Conservation (phyloP, 495 filamentous ascomycete species). For the Penicillium coffeae region DNA sequence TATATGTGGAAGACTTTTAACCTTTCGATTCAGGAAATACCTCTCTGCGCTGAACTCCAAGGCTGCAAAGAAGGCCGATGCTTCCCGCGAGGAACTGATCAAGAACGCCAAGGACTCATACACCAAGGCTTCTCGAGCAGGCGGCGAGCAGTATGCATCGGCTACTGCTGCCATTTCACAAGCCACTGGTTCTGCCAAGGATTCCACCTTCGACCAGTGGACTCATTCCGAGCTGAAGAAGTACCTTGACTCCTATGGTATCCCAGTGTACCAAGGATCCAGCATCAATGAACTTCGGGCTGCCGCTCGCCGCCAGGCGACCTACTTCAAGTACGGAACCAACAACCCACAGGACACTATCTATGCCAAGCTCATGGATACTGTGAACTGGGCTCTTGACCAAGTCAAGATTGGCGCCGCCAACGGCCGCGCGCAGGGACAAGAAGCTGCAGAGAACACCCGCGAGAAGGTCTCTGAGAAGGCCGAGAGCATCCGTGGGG, state of each 20-base stretch:
- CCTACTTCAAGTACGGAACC: slow-evolving; percentile 76
- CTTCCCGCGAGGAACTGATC: slow-evolving; percentile 68
- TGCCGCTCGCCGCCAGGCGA: slow-evolving; percentile 65
- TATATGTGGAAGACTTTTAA: slow-evolving; percentile 5
- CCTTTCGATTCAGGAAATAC: slow-evolving; percentile 51
- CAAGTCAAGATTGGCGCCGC: slow-evolving; percentile 61
- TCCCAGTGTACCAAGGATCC: slow-evolving; percentile 68
- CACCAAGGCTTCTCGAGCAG: slow-evolving; percentile 62
- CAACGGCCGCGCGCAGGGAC: slow-evolving; percentile 55
- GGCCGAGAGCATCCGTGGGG: slow-evolving; percentile 25
- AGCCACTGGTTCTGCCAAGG: slow-evolving; percentile 67
- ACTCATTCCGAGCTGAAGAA: slow-evolving; percentile 75
- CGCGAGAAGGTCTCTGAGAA: slow-evolving; percentile 32
- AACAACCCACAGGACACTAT: slow-evolving; percentile 60
- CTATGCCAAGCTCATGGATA: slow-evolving; percentile 58
- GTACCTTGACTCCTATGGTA: slow-evolving; percentile 77
- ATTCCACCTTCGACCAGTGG: slow-evolving; percentile 73
- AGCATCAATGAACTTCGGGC: slow-evolving; percentile 61
- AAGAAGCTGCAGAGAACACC: slow-evolving; percentile 47
- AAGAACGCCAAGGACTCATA: slow-evolving; percentile 70
- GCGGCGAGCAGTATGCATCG: slow-evolving; percentile 65
- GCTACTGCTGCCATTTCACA: slow-evolving; percentile 68
- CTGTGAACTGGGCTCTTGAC: slow-evolving; percentile 56
- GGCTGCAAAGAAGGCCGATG: slow-evolving; percentile 57
- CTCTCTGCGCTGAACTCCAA: slow-evolving; percentile 66